Conservation (phyloP, 148 eudicot genomes). For the Rhododendron ferrugineum region DNA sequence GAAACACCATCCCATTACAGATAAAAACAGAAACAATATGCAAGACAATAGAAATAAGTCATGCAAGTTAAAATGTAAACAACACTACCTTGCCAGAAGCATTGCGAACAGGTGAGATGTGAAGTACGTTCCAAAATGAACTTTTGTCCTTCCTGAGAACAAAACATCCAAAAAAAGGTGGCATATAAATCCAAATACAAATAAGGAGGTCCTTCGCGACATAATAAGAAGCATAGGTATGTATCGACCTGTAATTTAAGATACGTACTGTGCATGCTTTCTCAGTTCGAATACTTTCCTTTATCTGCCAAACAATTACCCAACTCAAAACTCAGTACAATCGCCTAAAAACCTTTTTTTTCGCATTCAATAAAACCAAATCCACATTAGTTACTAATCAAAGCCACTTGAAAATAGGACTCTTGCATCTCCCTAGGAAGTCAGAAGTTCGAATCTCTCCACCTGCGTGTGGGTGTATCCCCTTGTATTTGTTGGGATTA, state of each 20-base stretch:
- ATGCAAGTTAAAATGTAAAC: background rate
- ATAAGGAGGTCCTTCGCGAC: background rate
- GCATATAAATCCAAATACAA: background rate
- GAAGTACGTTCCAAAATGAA: constrained; percentile 78
- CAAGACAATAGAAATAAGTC: background rate
- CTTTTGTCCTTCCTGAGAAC: constrained; percentile 66
- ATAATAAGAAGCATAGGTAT: background rate
- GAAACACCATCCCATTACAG: background rate
- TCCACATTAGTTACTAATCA: background rate
- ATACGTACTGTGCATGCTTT: constrained; percentile 62
- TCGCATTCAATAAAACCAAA: background rate
- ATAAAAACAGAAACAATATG: background rate
- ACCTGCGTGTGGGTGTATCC: background rate
- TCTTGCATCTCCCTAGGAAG: background rate
- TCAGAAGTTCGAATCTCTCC: background rate
- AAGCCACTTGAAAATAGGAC: background rate
- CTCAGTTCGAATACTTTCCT: constrained; percentile 41
- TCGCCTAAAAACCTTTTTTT: background rate
- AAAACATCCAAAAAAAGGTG: constrained; percentile 2
- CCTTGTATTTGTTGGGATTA: background rate
- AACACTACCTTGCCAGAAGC: constrained; percentile 84
- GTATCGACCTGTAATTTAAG: constrained; percentile 67
- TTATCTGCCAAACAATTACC: constrained; percentile 40
- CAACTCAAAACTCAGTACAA: background rate
- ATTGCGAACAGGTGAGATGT: constrained; percentile 75